Base-by-base conservation (phyloP, 2,329 filamentous ascomycete genomes). In the Clarireedia paspali region DNA sequence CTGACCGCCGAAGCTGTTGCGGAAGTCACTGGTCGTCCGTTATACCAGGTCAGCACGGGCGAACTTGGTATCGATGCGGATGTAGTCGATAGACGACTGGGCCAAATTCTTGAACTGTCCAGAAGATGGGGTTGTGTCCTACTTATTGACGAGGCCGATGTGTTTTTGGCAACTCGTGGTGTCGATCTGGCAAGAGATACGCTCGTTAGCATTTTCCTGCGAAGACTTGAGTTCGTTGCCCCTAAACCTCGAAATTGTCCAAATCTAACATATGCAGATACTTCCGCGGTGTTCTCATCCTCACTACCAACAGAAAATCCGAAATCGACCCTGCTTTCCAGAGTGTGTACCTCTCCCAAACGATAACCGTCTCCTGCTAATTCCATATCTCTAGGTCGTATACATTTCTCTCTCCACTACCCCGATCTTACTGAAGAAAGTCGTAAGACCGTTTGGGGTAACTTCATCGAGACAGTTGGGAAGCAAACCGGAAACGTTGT, bases 91-190 rank as follows among this genome's bases (percentile, higher is more conserved):
- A 23, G 6, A 24, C n/a, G 27, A 10, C 6, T 56, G 5, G 34
- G 42, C 15, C 23, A 4, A 5, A 47, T 56, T 14, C 30, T 56
- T 4, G 48, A 56, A 10, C 45, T 51, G 14, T 26, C n/a, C 17
- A 23, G 27, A 17, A 12, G 30, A 30, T 56, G 54, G 54, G 34
- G 42, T 26, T 50, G 47, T 7, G 47, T 56, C 27, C n/a, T 51
- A 2, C 53, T 56, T 20, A 47, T 56, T 6, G 53, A 56, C 6
- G 53, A 56, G 23, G 53, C 53, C 5, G 40, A 51, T n/a, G 48
- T 47, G 10, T 51, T 56, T 4, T 20, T 51, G 3, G 27, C 14
- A 39, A 44, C 46, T 5, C 48, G 53, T 4, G 40, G 42, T 26
- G 30, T 12, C 6, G 40, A 46, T 12, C 30, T 56, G 17, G 34